Conservation (phyloP, 2,329 filamentous ascomycete genomes). For the Trichoderma atroviride region DNA sequence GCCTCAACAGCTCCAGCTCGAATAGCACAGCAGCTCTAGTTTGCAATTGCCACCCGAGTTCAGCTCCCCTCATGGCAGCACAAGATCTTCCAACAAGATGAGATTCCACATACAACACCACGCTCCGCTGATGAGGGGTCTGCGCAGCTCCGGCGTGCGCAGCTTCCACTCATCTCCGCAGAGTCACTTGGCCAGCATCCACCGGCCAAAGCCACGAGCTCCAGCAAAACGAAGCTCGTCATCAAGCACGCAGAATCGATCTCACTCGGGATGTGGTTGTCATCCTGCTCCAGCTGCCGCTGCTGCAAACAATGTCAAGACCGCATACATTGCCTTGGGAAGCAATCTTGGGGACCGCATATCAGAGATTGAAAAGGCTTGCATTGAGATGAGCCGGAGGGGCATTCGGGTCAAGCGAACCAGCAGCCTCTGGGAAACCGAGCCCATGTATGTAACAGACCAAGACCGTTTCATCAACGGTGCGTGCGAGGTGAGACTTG, state of each 20-base stretch:
- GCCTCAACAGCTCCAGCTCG: background rate
- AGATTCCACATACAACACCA: slow-evolving; percentile 1
- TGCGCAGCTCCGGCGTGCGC: slow-evolving; percentile 8
- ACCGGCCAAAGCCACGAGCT: background rate
- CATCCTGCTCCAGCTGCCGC: slow-evolving; percentile 33
- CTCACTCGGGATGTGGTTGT: slow-evolving; percentile 41
- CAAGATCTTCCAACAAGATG: background rate
- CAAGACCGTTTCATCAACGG: slow-evolving; percentile 91
- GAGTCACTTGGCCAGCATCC: slow-evolving; percentile 2
- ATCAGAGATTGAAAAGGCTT: slow-evolving; percentile 81
- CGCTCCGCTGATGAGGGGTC: slow-evolving; percentile 1
- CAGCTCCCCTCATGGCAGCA: background rate
- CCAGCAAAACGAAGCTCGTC: background rate
- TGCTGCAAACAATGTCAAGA: slow-evolving; percentile 40
- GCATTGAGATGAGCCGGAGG: slow-evolving; percentile 71
- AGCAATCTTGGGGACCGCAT: slow-evolving; percentile 91
- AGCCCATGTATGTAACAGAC: slow-evolving; percentile 93
- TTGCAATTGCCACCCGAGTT: background rate
- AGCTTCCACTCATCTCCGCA: slow-evolving; percentile 7
- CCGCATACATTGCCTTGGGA: slow-evolving; percentile 82
- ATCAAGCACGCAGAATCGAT: slow-evolving; percentile 27
- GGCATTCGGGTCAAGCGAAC: slow-evolving; percentile 77
- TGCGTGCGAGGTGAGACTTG: slow-evolving; percentile 73
- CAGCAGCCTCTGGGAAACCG: slow-evolving; percentile 90
- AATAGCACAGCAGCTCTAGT: background rate